These are phyloP conservation scores for Boletus rufocinnamomeus DNA, from an alignment of 768 basidiomycete genomes.

Conservation along the genomic window DNA sequence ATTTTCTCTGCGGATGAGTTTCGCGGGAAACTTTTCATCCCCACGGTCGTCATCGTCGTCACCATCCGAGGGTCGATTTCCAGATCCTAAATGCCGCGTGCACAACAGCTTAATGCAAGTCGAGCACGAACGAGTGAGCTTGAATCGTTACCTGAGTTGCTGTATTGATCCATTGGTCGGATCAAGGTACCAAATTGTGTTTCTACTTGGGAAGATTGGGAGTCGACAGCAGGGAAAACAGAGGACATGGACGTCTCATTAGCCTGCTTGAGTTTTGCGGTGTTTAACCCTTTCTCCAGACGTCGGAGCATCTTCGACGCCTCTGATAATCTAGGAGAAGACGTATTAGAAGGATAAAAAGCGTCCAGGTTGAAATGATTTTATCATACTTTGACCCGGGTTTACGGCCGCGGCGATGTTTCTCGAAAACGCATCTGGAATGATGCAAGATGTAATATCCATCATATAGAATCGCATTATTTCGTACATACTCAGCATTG, in stretches of 20 bases:
- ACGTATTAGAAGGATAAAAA: slow-evolving; percentile 11
- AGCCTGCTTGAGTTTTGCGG: slow-evolving; percentile 69
- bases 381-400: slow-evolving; percentile 80
- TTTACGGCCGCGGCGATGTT: slow-evolving; percentile 85
- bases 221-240: slow-evolving; percentile 36
- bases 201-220: slow-evolving; percentile 28
- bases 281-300: slow-evolving; percentile 80
- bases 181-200: slow-evolving; percentile 33
- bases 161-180: slow-evolving; percentile 33
- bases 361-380: slow-evolving; percentile 7
- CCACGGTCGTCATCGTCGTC: slow-evolving; percentile 71
- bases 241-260: slow-evolving; percentile 36
- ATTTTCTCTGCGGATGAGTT: slow-evolving; percentile 73
- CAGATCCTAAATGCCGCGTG: slow-evolving; percentile 22
- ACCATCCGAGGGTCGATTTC: slow-evolving; percentile 32
- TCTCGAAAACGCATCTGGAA: slow-evolving; percentile 79
- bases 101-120: slow-evolving; percentile 5
- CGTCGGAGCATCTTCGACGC: slow-evolving; percentile 88
- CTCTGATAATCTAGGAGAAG: slow-evolving; percentile 66
- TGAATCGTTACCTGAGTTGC: slow-evolving; percentile 29
- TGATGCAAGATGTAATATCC: slow-evolving; percentile 18
- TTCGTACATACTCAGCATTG: slow-evolving; percentile 62
- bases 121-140: not conserved
- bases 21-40: slow-evolving; percentile 73
- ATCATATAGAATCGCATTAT: slow-evolving; percentile 4